Evolutionary conservation across 305 asterid genomes (phyloP), one percentile per base, ranked within the genome.

Genomic region (Rubia tinctorum): DNA sequence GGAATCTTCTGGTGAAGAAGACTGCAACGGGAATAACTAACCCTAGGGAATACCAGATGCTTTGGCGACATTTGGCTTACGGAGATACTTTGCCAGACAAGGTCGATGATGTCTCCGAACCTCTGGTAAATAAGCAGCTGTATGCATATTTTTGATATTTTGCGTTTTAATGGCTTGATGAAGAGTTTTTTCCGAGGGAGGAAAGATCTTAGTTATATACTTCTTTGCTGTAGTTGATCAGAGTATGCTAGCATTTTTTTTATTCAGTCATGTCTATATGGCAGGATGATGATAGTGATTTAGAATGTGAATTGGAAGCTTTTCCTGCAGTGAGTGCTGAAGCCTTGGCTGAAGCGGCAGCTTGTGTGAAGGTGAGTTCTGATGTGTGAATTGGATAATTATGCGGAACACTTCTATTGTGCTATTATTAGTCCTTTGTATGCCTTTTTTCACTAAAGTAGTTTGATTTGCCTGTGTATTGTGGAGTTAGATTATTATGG

Each of bases 1-100:
- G 98, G 98, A 80, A 83, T 73, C 86, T 69, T 62, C 23, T 88
- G 86, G 95, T 79, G 78, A 85, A 81, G 84, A 93, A 88, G 78
- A 86, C 93, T 23, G 49, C 80, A 15, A 88, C 97, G 3, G 98
- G 95, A 71, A 91, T 93, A 73, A 78, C 91, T 2, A 75, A 79
- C 80, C 90, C 95, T 5, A 85, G 89, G 76, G 98, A 91, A 82
- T 91, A 86, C 76, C 98, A 88, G 71, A 84, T 80, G 87, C 78
- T 93, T 56, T 93, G 97, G 97, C 93, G 98, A 59, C 93, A 89
- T 84, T 82, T 93, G 76, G 96, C 98, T 11, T 93, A 93, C 77
- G 89, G 86, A 0, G 80, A 88, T 65, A 73, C 83, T 76, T 85
- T 93, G 80, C 66, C 53, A 3, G 90, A 91, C 75, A 81, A 76